Conservation (phyloP, 257 asterid species). For the Solanum sitiens region DNA sequence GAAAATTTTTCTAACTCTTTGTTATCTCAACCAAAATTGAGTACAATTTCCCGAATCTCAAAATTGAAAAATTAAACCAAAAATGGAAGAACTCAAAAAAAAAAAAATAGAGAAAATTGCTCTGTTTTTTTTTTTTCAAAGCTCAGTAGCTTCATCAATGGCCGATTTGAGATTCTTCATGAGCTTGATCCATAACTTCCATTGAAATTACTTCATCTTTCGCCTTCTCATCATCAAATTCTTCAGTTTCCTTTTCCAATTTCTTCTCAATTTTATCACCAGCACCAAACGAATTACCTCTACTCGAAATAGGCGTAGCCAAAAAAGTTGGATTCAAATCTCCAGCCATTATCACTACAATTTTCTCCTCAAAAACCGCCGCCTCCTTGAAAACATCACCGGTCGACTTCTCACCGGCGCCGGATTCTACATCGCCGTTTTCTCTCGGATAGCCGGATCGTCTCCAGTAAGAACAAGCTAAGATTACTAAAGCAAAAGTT, state of each 20-base stretch:
- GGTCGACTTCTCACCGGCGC: slow-evolving; percentile 18
- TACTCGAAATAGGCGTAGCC: slow-evolving; percentile 65
- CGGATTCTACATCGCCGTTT: slow-evolving; percentile 34
- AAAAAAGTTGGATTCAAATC: slow-evolving; percentile 69
- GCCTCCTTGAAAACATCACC: slow-evolving; percentile 1
- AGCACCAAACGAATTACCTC: slow-evolving; percentile 4
- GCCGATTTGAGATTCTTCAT: not conserved
- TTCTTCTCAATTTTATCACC: not conserved
- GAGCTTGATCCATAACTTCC: not conserved
- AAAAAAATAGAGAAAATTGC: not conserved
- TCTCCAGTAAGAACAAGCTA: slow-evolving; percentile 80
- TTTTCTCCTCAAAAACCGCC: slow-evolving; percentile 53
- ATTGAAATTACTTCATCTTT: not conserved
- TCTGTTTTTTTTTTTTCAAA: not conserved
- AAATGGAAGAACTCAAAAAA: not conserved
- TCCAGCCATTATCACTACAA: slow-evolving; percentile 83
- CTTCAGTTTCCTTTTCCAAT: not conserved
- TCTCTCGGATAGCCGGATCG: slow-evolving; percentile 47
- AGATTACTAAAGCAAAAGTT: slow-evolving; percentile 68
- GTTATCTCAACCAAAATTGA: not conserved
- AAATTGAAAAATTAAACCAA: not conserved
- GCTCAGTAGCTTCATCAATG: not conserved
- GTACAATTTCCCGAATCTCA: not conserved
- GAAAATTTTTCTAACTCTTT: not conserved
- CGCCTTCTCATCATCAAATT: not conserved